Conservation (phyloP, 176 grass and related monocot genomes). For the Paspalum vaginatum region DNA sequence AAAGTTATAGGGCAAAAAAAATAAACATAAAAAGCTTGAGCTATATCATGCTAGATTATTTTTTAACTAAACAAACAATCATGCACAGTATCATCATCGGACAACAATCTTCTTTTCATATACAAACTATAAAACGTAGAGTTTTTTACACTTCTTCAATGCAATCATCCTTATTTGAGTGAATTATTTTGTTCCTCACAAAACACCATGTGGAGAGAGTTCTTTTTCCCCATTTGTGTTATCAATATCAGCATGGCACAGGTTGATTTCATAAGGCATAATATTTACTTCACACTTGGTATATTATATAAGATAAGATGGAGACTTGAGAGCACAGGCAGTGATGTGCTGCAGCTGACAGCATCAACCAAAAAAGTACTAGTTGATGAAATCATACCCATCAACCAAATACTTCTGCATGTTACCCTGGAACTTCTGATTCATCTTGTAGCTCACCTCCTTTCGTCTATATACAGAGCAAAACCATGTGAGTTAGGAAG, state of each 20-base stretch:
- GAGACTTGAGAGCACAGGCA: background rate
- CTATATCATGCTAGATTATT: background rate
- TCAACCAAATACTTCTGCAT: slow-evolving; percentile 84
- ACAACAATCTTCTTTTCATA: background rate
- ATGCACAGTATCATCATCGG: background rate
- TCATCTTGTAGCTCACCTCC: slow-evolving; percentile 86
- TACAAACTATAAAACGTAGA: slow-evolving; percentile 19
- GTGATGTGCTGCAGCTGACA: background rate
- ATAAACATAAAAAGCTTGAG: slow-evolving; percentile 10
- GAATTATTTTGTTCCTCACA: slow-evolving; percentile 20
- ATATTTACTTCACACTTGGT: background rate
- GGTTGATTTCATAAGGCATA: background rate
- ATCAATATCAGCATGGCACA: background rate
- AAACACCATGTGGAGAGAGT: background rate
- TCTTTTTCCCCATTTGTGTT: background rate
- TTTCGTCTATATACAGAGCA: slow-evolving; percentile 59
- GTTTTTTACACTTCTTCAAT: background rate
- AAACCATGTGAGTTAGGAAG: slow-evolving; percentile 28
- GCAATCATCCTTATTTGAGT: background rate
- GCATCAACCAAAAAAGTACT: background rate
- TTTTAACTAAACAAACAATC: background rate
- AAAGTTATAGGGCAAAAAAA: background rate
- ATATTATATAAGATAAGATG: background rate
- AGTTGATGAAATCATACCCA: slow-evolving; percentile 52
- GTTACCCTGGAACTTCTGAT: slow-evolving; percentile 80